These are phyloP conservation scores for Sporormia fimetaria DNA, from an alignment of 495 filamentous ascomycete genomes.

Conservation along the genomic window DNA sequence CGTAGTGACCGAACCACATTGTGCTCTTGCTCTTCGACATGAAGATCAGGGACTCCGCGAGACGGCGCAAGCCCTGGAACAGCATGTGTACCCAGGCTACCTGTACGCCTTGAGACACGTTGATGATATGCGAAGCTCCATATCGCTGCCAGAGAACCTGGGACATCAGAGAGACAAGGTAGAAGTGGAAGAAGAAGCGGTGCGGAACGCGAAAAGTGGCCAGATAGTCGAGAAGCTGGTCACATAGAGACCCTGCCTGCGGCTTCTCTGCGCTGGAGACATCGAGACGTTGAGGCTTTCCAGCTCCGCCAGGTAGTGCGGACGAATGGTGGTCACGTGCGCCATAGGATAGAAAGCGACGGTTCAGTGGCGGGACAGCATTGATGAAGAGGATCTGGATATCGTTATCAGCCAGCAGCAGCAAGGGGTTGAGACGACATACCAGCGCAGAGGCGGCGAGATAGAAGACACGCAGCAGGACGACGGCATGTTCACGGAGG, in stretches of 20 bases:
- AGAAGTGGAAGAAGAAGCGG: conserved; percentile 79
- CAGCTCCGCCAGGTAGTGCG: too few relatives aligned
- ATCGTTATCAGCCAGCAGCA: conserved; percentile 4
- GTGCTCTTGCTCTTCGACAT: conserved; percentile 53
- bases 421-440: conserved; percentile 22
- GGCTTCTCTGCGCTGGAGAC: too few relatives aligned
- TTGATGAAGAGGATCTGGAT: conserved; percentile 44
- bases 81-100: conserved; percentile 60
- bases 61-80: conserved; percentile 59
- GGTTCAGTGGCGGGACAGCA: conserved; percentile 39
- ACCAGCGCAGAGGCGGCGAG: conserved; percentile 39
- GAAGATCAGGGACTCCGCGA: conserved; percentile 58
- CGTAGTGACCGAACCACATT: conserved; percentile 80
- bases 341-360: conserved; percentile 49
- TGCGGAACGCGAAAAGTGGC: conserved; percentile 61
- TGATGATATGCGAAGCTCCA: not conserved
- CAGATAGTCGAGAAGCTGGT: conserved; percentile 39
- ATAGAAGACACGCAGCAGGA: conserved; percentile 21
- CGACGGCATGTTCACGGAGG: conserved; percentile 3
- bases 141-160: conserved; percentile 57
- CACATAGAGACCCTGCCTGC: too few relatives aligned
- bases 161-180: conserved; percentile 55
- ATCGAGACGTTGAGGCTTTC: too few relatives aligned
- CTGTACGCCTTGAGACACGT: conserved; percentile 31
- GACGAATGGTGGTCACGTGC: too few relatives aligned